phyloP scores from a whole-genome alignment of 768 basidiomycete genomes.

The Boletellus sp. region DNA sequence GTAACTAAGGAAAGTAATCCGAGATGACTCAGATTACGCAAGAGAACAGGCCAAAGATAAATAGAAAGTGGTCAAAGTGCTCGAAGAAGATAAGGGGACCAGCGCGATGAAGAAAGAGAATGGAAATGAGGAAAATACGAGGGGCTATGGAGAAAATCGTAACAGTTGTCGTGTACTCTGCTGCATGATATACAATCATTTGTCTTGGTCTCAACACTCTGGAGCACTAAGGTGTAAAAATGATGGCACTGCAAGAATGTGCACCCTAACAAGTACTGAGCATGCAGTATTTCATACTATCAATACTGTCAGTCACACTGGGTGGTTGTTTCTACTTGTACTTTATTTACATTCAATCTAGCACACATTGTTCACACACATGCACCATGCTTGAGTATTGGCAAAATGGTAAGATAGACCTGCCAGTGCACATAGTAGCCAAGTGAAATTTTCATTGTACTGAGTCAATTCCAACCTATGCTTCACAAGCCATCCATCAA shows the following conservation, averaged over 20 bases:
- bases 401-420: neutral
- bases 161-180: neutral
- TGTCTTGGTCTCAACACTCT: neutral
- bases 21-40: no score
- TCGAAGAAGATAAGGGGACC: neutral
- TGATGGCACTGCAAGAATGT: neutral
- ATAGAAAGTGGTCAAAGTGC: no score
- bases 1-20: no score
- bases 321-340: neutral
- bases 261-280: neutral
- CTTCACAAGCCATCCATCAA: neutral
- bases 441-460: neutral
- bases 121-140: no score
- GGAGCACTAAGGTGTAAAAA: neutral
- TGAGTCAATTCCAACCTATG: neutral
- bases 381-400: neutral
- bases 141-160: no score
- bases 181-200: neutral
- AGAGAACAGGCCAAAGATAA: no score
- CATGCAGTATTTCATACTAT: neutral
- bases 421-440: neutral
- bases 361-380: neutral
- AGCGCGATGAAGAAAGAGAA: no score
- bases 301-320: neutral
- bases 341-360: neutral